Base-by-base conservation (phyloP, 2,329 filamentous ascomycete genomes). In the Anthostomella pinea region DNA sequence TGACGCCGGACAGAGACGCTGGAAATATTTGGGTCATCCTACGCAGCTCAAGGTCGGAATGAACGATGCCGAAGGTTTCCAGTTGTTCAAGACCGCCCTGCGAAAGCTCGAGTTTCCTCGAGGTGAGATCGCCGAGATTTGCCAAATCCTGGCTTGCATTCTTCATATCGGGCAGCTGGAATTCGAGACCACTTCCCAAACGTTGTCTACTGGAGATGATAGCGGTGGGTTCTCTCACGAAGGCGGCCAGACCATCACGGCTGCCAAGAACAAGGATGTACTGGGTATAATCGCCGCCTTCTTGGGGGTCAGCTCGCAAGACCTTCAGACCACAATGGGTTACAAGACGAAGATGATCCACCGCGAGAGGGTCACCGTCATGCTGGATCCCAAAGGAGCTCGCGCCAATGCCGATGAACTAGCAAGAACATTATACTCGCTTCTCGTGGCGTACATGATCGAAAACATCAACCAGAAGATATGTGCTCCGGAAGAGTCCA, bases 271-370 rank as follows among this genome's bases (percentile, higher is more conserved):
- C 65, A 95, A 90, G 67, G 91, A 97, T 45, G 84, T 87, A 2
- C 72, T 98, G 6, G 74, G 73, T 27, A 87, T 91, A 30, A 76
- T 98, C 35, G 90, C 93, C 8, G 90, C 91, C n/a, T 98, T 98
- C 71, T 70, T 98, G 2, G 93, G 93, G 30, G 84, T 98, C 6
- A 79, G 81, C 53, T 77, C 84, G 8, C 73, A 79, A 31, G 87
- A 95, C 42, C 73, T 98, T 5, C 90, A 98, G 66, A 82, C 78
- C 24, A 95, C 88, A 19, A 72, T 98, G 39, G 88, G 90, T 3
- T 95, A 96, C 72, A 94, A 95, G 68, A 97, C 89, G 14, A 96
- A 95, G 72, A 96, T 93, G 51, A 83, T 98, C 38, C 87, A 94
- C 58, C 85, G 89, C 46, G 93, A 98, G 70, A 84, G 93, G 36